phyloP scores from a whole-genome alignment of 495 filamentous ascomycete species.

The Podospora tetraspora region DNA sequence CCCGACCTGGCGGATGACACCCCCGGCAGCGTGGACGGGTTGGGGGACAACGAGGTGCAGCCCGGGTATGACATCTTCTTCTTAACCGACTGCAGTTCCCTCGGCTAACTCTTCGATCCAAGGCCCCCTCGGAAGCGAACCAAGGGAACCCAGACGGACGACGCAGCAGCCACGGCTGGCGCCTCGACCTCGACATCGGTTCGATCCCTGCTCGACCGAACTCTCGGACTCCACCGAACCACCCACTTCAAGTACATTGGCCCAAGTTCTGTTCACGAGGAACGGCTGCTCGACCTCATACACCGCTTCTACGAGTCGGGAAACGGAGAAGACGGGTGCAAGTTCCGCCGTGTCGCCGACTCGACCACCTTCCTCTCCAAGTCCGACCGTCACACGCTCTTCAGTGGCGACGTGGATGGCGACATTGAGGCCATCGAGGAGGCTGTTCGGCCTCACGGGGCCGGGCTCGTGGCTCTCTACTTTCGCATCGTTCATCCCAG shows the following conservation, averaged over 20 bases:
- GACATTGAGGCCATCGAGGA: conserved; percentile 62
- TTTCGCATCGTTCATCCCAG: conserved; percentile 70
- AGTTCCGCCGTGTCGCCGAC: conserved; percentile 58
- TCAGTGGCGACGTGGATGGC: conserved; percentile 42
- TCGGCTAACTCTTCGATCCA: not conserved
- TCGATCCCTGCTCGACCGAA: conserved; percentile 38
- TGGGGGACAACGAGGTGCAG: conserved; percentile 8
- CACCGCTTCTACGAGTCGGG: conserved; percentile 36
- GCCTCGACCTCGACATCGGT: conserved; percentile 3
- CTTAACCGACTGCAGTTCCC: not conserved
- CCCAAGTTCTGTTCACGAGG: conserved; percentile 49
- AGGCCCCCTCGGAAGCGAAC: conserved; percentile 18
- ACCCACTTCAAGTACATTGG: conserved; percentile 41
- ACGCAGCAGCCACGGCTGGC: conserved; percentile 1
- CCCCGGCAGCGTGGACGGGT: conserved; percentile 6
- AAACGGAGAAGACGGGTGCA: conserved; percentile 34
- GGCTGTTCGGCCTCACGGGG: conserved; percentile 63
- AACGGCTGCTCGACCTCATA: conserved; percentile 44
- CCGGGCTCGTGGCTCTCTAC: conserved; percentile 64
- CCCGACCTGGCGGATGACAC: conserved; percentile 12
- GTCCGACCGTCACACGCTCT: conserved; percentile 40
- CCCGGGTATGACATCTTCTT: not conserved
- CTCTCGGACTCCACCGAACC: conserved; percentile 39
- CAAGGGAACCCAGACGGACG: conserved; percentile 17
- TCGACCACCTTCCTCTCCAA: conserved; percentile 63